Percentiles rank a stretch among this genome's conserved stretches.
These are phyloP conservation scores for Ambrosia trifida DNA, from an alignment of 129 eudicot genomes.

Conservation along the genomic window DNA sequence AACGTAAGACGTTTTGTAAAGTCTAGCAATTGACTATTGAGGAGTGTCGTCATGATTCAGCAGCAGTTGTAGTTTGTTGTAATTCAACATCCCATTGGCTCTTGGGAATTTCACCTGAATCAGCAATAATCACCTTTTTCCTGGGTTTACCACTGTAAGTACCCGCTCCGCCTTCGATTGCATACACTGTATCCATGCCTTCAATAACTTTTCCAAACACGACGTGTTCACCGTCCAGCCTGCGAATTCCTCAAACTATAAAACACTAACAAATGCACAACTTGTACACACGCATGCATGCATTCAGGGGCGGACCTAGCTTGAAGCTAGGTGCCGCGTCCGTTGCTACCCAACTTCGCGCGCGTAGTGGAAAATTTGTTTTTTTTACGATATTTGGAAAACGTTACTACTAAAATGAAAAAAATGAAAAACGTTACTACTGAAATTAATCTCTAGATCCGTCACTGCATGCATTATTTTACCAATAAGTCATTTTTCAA, in stretches of 20 bases:
- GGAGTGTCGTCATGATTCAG: constrained; percentile 38
- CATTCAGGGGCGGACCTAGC: too few relatives aligned
- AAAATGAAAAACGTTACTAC: too few relatives aligned
- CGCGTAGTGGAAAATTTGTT: too few relatives aligned
- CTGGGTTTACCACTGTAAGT: constrained; percentile 94
- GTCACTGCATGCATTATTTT: too few relatives aligned
- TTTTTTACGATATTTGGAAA: too few relatives aligned
- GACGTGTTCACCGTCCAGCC: constrained; percentile 90
- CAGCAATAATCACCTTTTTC: constrained; percentile 76
- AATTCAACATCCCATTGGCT: constrained; percentile 68
- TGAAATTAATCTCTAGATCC: too few relatives aligned
- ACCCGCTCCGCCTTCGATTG: constrained; percentile 96
- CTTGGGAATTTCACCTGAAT: constrained; percentile 81
- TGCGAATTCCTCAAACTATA: constrained; percentile 19
- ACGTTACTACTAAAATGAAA: too few relatives aligned
- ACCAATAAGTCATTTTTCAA: too few relatives aligned
- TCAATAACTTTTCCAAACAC: constrained; percentile 86
- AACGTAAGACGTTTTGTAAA: constrained; percentile 19
- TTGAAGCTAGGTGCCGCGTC: too few relatives aligned
- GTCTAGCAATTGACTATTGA: constrained; percentile 26
- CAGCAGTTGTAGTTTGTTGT: constrained; percentile 16
- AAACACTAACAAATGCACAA: background rate
- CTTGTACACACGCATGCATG: background rate
- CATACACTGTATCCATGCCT: constrained; percentile 86
- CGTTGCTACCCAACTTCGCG: too few relatives aligned